Base-by-base conservation (phyloP, 2,329 filamentous ascomycete genomes). In the Byssothecium circinans region DNA sequence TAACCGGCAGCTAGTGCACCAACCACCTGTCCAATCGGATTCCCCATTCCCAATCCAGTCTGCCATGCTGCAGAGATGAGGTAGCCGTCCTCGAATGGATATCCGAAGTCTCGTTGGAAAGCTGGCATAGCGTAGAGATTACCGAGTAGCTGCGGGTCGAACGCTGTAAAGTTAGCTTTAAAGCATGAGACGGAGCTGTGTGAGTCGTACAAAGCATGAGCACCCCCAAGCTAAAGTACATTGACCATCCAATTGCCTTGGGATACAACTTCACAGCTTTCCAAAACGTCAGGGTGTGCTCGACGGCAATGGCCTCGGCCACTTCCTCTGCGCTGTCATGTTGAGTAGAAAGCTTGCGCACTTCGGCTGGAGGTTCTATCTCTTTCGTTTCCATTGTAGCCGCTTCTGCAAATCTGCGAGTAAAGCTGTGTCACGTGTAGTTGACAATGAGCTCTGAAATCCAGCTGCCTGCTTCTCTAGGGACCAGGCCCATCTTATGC, bases 81-180 rank as follows among this genome's bases (percentile, higher is more conserved):
- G 45, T 68, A 72, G 7, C 67, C 67, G 17, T 74, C 73, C 12
- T 78, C 54, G 45, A 75, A 80, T 3, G 70, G 48, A 50, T 81
- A 78, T 2, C 81, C 81, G 58, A 83, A 84, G 53, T 82, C 76
- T 17, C 65, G 61, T 52, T 79, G 76, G 58, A 84, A 85, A n/a
- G 78, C 76, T 0, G 81, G 80, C 41, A 78, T 80, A 2, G 80
- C 78, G 56, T 82, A 85, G 43, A 87, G 74, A 50, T 83, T 83
- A 19, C 82, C 82, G 15, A 86, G 75, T 8, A 87, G 75, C 61
- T 86, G 83, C 0, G 82, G 80, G 61, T 86, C 83, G 58, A 86
- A 87, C 3, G 81, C 70, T 53, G 4, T 32, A 22, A 18, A 12
- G n/a, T 45, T 32, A 60, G 49, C 36, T 14, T 36, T n/a, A n/a